These are phyloP conservation scores for Neonectria punicea DNA, from an alignment of 2,329 filamentous ascomycete genomes.

Conservation along the genomic window DNA sequence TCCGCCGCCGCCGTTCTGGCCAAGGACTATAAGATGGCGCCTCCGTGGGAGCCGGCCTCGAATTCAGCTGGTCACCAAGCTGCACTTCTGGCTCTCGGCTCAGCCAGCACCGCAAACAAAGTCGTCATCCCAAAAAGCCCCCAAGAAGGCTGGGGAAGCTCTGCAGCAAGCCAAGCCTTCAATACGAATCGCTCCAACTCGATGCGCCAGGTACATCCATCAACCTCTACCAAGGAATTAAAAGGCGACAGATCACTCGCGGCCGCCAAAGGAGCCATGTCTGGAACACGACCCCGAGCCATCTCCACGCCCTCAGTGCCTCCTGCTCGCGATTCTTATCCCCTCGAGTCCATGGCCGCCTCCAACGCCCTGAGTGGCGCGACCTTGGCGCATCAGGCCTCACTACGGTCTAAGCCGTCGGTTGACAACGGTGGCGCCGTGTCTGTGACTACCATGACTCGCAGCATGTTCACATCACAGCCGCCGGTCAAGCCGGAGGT, in stretches of 20 bases:
- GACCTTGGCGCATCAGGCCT: slow-evolving; percentile 70
- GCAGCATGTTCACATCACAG: slow-evolving; percentile 80
- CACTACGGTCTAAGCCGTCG: slow-evolving; percentile 55
- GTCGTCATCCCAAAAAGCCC: slow-evolving; percentile 30
- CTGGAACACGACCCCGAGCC: slow-evolving; percentile 68
- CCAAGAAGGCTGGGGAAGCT: slow-evolving; percentile 65
- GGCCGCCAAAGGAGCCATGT: slow-evolving; percentile 83
- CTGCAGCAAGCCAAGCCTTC: slow-evolving; percentile 77
- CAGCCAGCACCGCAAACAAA: slow-evolving; percentile 48
- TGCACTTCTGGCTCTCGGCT: slow-evolving; percentile 70
- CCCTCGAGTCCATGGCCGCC: slow-evolving; percentile 55
- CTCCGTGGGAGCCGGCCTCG: slow-evolving; percentile 70
- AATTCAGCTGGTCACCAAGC: slow-evolving; percentile 78
- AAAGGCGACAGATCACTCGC: slow-evolving; percentile 73
- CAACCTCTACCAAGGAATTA: slow-evolving; percentile 51
- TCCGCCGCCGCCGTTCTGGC: slow-evolving; percentile 56
- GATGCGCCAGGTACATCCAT: slow-evolving; percentile 32
- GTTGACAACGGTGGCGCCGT: slow-evolving; percentile 72
- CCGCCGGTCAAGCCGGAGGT: slow-evolving; percentile 78
- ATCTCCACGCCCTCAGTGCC: slow-evolving; percentile 67
- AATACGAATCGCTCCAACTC: slow-evolving; percentile 49
- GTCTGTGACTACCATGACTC: slow-evolving; percentile 73
- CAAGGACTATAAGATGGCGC: slow-evolving; percentile 55
- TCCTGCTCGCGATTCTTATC: slow-evolving; percentile 30
- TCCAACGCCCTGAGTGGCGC: slow-evolving; percentile 79